Evolutionary conservation across 2,329 filamentous ascomycete genomes (phyloP).

Genomic region (Arthrinium puccinioides): DNA sequence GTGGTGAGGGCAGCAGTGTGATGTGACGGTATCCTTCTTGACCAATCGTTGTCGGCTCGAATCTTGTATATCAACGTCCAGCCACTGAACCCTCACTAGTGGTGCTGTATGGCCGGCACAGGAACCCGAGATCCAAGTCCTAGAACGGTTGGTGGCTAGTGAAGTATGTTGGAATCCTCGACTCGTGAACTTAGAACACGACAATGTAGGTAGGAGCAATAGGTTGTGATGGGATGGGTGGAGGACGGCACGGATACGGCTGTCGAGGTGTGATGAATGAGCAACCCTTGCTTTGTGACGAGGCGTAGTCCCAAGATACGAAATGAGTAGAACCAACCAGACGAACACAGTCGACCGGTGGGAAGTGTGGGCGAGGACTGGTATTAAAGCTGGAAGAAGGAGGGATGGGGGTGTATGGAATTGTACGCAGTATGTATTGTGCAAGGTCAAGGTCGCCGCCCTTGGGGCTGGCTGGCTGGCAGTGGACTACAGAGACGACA

Average conservation of each 20-base stretch:
- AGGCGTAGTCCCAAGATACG: no score
- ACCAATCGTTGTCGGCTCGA: not conserved
- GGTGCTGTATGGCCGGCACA: not conserved
- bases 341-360: no score
- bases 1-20: not conserved
- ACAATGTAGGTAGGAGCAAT: not conserved
- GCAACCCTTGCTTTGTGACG: no score
- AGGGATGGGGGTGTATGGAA: constrained; percentile 5
- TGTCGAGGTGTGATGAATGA: not conserved
- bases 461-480: constrained; percentile 3
- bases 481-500: constrained; percentile 4
- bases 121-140: not conserved
- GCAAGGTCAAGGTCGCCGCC: constrained; percentile 5
- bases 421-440: constrained; percentile 6
- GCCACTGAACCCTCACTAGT: not conserved
- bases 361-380: not conserved
- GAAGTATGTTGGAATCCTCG: constrained; percentile 1
- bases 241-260: not conserved
- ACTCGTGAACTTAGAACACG: not conserved
- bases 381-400: not conserved
- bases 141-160: not conserved
- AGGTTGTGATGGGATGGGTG: not conserved
- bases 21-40: not conserved
- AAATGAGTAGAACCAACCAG: no score
- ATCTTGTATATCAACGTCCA: not conserved